A percentile compares a stretch with the other conserved stretches of the same genome.
These are phyloP conservation scores for Gracilaria gracilis DNA, from an alignment of 23 red algal species.

Conservation along the genomic window DNA sequence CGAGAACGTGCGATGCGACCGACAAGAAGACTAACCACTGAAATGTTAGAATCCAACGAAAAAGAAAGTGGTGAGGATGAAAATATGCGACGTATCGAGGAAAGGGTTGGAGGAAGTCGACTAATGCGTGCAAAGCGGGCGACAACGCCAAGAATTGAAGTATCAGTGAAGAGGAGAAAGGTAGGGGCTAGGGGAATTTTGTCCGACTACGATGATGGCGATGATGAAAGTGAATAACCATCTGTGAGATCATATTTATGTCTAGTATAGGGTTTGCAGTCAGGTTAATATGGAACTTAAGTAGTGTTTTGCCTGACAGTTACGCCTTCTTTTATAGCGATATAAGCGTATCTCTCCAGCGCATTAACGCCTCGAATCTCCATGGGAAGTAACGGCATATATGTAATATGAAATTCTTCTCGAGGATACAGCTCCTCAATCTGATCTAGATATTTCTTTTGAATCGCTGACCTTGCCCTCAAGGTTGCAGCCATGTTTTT, in stretches of 20 bases:
- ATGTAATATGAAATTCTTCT: slow-evolving; percentile 81
- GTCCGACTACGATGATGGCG: slow-evolving; percentile 49
- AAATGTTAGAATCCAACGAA: slow-evolving; percentile 51
- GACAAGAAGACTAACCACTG: slow-evolving; percentile 26
- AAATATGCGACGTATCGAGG: slow-evolving; percentile 44
- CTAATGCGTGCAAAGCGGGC: slow-evolving; percentile 60
- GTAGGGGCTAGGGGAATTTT: slow-evolving; percentile 46
- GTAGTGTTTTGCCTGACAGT: not conserved
- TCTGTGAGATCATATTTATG: not conserved
- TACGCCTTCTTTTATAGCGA: slow-evolving; percentile 44
- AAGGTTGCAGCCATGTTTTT: slow-evolving; percentile 67
- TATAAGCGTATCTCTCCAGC: slow-evolving; percentile 63
- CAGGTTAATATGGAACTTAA: not conserved
- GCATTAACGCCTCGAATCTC: slow-evolving; percentile 89
- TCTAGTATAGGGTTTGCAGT: slow-evolving; percentile 25
- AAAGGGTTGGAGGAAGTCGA: slow-evolving; percentile 50
- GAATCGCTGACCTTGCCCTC: slow-evolving; percentile 79
- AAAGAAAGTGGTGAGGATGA: slow-evolving; percentile 69
- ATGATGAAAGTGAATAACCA: slow-evolving; percentile 37
- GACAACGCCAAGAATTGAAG: slow-evolving; percentile 33
- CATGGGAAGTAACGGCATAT: slow-evolving; percentile 80
- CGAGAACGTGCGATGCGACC: slow-evolving; percentile 53
- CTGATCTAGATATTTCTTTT: slow-evolving; percentile 90
- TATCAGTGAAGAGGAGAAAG: slow-evolving; percentile 64
- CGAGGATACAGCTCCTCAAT: slow-evolving; percentile 95